Evolutionary conservation across 139 green algal species (phyloP), one percentile per base, ranked within the genome.

Genomic region (Pleodorina starrii): DNA sequence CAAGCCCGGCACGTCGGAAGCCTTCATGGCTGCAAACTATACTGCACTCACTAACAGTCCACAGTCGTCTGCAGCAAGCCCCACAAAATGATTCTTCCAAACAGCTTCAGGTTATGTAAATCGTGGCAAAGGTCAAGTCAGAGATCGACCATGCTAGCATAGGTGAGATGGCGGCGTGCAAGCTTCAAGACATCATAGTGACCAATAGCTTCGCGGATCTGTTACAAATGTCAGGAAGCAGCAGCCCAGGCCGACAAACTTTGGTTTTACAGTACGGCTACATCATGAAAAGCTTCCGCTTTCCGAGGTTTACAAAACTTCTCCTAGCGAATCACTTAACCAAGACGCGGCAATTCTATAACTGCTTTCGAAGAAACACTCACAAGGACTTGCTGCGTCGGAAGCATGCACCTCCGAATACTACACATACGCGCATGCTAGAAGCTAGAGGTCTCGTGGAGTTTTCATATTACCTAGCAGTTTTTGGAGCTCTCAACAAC

Each of bases 351-450:
- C n/a, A n/a, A n/a, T n/a, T n/a, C n/a, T n/a, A n/a, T n/a, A n/a
- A n/a, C n/a, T n/a, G n/a, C 54, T 32, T 25, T 27, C 54, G 54
- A 25, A 66, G 21, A 21, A 21, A 12, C 7, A 66, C 32, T 44
- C 68, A n/a, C 68, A 76, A 76, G 35, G 36, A 76, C 68, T 76
- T 76, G 68, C 68, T 48, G 68, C 68, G 68, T 76, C 35, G 35
- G 68, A 76, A 76, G 68, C 68, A 76, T 76, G 35, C 35, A 76
- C 35, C 12, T 73, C n/a, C 63, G 32, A 25, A 66, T 25, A 12
- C 9, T 66, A 32, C 54, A 66, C 21, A 66, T 4, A 32, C 54
- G 25, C 54, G 54, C 6, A 12, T 66, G 29, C 29, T 66, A 25
- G 54, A 21, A 40, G n/a, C 32, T 73, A 38, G 12, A 73, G 19